phyloP scores from a whole-genome alignment of 2,329 filamentous ascomycete genomes.

The Bipolaris cookei region DNA sequence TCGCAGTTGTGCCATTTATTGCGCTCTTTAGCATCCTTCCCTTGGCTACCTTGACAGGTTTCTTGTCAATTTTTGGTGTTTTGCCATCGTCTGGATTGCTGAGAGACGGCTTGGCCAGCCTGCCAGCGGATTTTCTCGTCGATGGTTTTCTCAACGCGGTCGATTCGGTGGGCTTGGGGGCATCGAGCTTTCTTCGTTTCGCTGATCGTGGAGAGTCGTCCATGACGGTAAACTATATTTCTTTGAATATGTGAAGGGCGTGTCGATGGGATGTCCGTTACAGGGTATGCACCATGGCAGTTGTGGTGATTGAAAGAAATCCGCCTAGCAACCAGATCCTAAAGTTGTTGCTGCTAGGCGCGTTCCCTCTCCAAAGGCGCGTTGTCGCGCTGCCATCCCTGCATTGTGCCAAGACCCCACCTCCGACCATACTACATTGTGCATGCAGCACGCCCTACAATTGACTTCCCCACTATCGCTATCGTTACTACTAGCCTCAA shows the following conservation, averaged over 20 bases:
- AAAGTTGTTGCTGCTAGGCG: slow-evolving; percentile 17
- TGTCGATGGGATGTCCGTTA: slow-evolving; percentile 3
- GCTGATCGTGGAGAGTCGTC: slow-evolving; percentile 45
- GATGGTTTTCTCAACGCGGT: slow-evolving; percentile 31
- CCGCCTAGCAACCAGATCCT: background rate
- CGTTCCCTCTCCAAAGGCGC: slow-evolving; percentile 22
- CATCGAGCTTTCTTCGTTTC: slow-evolving; percentile 48
- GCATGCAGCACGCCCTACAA: slow-evolving; percentile 29
- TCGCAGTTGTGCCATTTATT: slow-evolving; percentile 19
- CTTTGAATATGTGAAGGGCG: background rate
- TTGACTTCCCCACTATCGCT: slow-evolving; percentile 13
- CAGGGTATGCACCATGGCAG: slow-evolving; percentile 6
- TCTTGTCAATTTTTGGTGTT: slow-evolving; percentile 15
- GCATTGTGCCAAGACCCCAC: slow-evolving; percentile 19
- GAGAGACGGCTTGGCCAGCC: slow-evolving; percentile 25
- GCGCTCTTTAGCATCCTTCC: slow-evolving; percentile 13
- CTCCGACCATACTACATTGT: background rate
- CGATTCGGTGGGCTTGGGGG: slow-evolving; percentile 29
- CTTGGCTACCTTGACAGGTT: slow-evolving; percentile 17
- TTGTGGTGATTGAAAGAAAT: slow-evolving; percentile 13
- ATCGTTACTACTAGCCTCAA: slow-evolving; percentile 1
- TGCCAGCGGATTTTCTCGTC: slow-evolving; percentile 29
- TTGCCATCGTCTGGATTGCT: slow-evolving; percentile 20
- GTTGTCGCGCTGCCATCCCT: slow-evolving; percentile 25
- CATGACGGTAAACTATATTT: slow-evolving; percentile 26